Evolutionary conservation across 2,329 filamentous ascomycete species (phyloP).

Genomic region (Xylariaceae sp.): DNA sequence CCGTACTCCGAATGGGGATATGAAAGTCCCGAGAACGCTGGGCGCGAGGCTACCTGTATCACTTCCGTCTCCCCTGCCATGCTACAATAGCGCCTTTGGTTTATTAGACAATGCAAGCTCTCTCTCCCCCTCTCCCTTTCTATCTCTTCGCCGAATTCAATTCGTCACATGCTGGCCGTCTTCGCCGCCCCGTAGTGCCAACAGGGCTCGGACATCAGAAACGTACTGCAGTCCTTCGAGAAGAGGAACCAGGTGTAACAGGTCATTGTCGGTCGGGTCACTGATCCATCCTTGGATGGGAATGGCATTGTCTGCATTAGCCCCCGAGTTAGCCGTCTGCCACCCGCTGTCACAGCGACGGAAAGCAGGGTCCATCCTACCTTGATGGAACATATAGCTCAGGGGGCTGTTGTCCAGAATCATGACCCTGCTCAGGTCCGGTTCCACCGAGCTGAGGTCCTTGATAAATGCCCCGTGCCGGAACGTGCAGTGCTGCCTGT

Average conservation of each 20-base stretch:
- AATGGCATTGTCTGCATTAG: slow-evolving; percentile 79
- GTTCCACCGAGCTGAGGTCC: slow-evolving; percentile 90
- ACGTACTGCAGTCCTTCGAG: slow-evolving; percentile 94
- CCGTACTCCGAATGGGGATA: no score
- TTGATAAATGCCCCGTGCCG: slow-evolving; percentile 97
- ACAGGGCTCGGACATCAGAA: slow-evolving; percentile 84
- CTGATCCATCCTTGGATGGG: slow-evolving; percentile 99
- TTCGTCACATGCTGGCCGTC: slow-evolving; percentile 47
- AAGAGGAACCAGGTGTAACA: slow-evolving; percentile 85
- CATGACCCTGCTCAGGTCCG: slow-evolving; percentile 95
- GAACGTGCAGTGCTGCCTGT: slow-evolving; percentile 94
- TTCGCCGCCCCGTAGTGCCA: slow-evolving; percentile 84
- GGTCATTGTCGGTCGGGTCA: slow-evolving; percentile 92
- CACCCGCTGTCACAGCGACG: neutral
- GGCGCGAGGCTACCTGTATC: no score
- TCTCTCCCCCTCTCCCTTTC: no score
- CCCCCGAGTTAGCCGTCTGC: slow-evolving; percentile 10
- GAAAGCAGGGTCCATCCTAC: slow-evolving; percentile 39
- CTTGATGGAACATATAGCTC: slow-evolving; percentile 98
- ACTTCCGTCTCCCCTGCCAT: no score
- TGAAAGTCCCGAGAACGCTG: no score
- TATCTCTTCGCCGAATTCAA: no score
- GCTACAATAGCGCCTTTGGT: no score
- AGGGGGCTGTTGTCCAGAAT: slow-evolving; percentile 97
- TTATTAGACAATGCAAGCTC: no score